A percentile compares a stretch with the other conserved stretches of the same genome.
phyloP scores from a whole-genome alignment of 176 grass and related monocot genomes.

The Oryza australiensis region DNA sequence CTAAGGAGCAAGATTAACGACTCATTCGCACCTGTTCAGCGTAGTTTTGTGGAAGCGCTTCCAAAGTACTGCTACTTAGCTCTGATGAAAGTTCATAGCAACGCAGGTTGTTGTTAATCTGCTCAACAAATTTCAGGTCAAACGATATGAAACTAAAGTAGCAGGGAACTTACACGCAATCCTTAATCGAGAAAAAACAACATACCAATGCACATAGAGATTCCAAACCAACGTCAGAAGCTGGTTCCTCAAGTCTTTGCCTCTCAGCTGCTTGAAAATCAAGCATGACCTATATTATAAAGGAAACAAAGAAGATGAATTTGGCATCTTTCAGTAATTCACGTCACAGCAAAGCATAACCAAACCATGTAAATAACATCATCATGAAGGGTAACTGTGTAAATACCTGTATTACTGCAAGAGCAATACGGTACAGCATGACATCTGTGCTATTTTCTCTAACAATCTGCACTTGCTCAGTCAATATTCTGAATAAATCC shows the following conservation, averaged over 20 bases:
- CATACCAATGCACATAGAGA: slow-evolving; percentile 87
- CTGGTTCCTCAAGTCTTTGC: slow-evolving; percentile 82
- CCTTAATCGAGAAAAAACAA: slow-evolving; percentile 26
- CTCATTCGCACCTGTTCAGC: slow-evolving; percentile 81
- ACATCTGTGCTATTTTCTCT: slow-evolving; percentile 96
- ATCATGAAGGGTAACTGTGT: slow-evolving; percentile 17
- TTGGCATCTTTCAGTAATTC: slow-evolving; percentile 6
- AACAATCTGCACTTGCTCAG: slow-evolving; percentile 96
- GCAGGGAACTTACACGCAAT: not conserved
- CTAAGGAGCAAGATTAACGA: not conserved
- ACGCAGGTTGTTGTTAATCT: slow-evolving; percentile 96
- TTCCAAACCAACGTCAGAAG: slow-evolving; percentile 91
- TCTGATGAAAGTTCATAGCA: slow-evolving; percentile 90
- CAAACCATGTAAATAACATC: slow-evolving; percentile 31
- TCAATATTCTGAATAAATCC: slow-evolving; percentile 97
- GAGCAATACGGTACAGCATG: slow-evolving; percentile 97
- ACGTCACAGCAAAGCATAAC: slow-evolving; percentile 17
- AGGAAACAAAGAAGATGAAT: slow-evolving; percentile 38
- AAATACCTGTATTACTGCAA: slow-evolving; percentile 92
- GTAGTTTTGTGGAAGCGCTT: slow-evolving; percentile 89
- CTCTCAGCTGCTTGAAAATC: slow-evolving; percentile 99
- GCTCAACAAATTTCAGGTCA: slow-evolving; percentile 42
- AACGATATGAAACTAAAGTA: slow-evolving; percentile 32
- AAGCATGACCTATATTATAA: slow-evolving; percentile 89
- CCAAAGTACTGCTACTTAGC: slow-evolving; percentile 87